Evolutionary conservation across 768 basidiomycete species (phyloP).

Genomic region (Tubosaeta sp.): DNA sequence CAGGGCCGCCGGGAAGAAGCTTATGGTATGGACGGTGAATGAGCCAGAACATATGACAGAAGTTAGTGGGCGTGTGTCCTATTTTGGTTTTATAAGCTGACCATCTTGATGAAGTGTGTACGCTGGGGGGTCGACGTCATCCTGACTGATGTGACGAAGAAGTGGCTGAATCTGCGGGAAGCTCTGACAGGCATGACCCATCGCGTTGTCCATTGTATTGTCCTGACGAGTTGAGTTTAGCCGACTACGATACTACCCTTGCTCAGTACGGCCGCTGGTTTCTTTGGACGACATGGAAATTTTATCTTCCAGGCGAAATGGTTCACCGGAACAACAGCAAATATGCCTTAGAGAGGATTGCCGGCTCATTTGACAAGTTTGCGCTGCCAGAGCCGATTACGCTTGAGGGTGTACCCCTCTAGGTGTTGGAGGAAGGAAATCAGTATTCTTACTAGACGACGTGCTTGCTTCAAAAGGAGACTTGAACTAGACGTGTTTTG

Average conservation of each 20-base stretch:
- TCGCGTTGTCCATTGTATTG: neutral
- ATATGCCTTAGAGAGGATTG: slow-evolving; percentile 42
- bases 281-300: slow-evolving; percentile 65
- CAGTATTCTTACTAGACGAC: no score
- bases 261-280: slow-evolving; percentile 63
- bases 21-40: slow-evolving; percentile 98
- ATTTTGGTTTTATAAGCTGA: neutral
- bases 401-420: slow-evolving; percentile 15
- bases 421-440: neutral
- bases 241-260: slow-evolving; percentile 62
- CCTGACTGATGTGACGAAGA: slow-evolving; percentile 69
- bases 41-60: slow-evolving; percentile 86
- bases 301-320: slow-evolving; percentile 50
- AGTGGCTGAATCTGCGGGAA: slow-evolving; percentile 60
- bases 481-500: neutral
- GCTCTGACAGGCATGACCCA: slow-evolving; percentile 45
- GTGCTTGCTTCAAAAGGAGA: no score
- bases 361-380: slow-evolving; percentile 50
- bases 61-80: slow-evolving; percentile 38
- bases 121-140: slow-evolving; percentile 78
- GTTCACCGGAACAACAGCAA: slow-evolving; percentile 27
- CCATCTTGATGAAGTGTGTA: slow-evolving; percentile 48
- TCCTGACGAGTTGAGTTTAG: slow-evolving; percentile 30
- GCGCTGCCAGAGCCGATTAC: slow-evolving; percentile 23
- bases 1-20: slow-evolving; percentile 68